Conservation (phyloP, 768 basidiomycete species). For the Trametes punicea region DNA sequence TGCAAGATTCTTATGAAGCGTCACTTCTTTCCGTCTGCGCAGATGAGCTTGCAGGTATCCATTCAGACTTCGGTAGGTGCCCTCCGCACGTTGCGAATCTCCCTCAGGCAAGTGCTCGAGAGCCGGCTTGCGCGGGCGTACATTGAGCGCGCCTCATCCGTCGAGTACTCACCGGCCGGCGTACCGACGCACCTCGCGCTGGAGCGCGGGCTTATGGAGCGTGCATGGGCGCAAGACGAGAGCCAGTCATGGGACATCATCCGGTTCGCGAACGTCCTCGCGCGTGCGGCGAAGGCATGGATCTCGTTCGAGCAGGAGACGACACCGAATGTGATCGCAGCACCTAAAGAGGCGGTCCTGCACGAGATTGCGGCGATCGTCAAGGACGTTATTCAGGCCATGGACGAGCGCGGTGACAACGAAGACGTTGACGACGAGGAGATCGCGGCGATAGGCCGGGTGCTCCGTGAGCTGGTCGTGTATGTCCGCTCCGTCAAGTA, state of each 20-base stretch:
- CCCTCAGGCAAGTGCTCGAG: slow-evolving; percentile 58
- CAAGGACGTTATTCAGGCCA: slow-evolving; percentile 71
- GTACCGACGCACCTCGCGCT: slow-evolving; percentile 58
- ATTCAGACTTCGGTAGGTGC: slow-evolving; percentile 31
- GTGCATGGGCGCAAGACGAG: slow-evolving; percentile 71
- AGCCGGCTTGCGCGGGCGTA: slow-evolving; percentile 65
- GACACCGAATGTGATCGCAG: slow-evolving; percentile 20
- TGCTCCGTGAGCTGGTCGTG: slow-evolving; percentile 52
- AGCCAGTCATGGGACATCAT: slow-evolving; percentile 64
- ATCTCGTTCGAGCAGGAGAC: slow-evolving; percentile 36
- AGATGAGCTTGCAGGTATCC: slow-evolving; percentile 15
- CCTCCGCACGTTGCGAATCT: slow-evolving; percentile 54
- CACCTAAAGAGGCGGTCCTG: slow-evolving; percentile 40
- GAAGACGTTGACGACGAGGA: slow-evolving; percentile 76
- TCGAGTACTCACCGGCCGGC: slow-evolving; percentile 56
- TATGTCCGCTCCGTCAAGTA: slow-evolving; percentile 60
- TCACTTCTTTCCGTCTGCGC: slow-evolving; percentile 49
- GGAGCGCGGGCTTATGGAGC: slow-evolving; percentile 63
- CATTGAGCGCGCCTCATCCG: slow-evolving; percentile 51
- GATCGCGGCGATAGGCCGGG: slow-evolving; percentile 59
- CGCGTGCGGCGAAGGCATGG: slow-evolving; percentile 59
- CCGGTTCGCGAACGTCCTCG: slow-evolving; percentile 51
- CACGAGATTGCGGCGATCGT: slow-evolving; percentile 67
- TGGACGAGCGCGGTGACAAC: slow-evolving; percentile 48
- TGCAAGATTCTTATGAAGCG: slow-evolving; percentile 63